A percentile compares a stretch with the other conserved stretches of the same genome.
Conservation (phyloP, 2,329 filamentous ascomycete species). For the Zasmidium angulare region DNA sequence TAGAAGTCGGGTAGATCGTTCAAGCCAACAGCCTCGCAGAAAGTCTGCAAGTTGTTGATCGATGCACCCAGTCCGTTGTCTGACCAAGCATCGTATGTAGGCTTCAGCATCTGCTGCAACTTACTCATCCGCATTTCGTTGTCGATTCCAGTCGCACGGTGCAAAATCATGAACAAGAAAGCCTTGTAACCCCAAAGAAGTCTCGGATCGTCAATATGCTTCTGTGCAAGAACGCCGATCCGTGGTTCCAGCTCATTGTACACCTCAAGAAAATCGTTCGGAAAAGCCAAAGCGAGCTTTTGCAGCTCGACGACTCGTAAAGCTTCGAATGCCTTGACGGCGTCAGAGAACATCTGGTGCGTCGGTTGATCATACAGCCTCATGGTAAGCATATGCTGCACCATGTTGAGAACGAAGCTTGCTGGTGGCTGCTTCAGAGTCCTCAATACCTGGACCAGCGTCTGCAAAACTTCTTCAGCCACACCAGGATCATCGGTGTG, state of each 20-base stretch:
- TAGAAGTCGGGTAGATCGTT: constrained; percentile 81
- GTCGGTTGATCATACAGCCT: constrained; percentile 72
- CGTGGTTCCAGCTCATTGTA: constrained; percentile 84
- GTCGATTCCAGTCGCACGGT: constrained; percentile 77
- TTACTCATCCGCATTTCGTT: constrained; percentile 68
- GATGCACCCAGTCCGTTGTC: constrained; percentile 66
- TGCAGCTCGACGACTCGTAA: constrained; percentile 86
- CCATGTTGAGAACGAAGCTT: constrained; percentile 77
- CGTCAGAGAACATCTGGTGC: constrained; percentile 75
- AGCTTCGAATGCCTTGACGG: constrained; percentile 83
- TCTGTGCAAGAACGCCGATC: constrained; percentile 74
- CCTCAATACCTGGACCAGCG: constrained; percentile 31
- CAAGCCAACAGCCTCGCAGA: constrained; percentile 77
- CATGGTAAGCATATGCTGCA: constrained; percentile 87
- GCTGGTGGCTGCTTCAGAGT: constrained; percentile 27
- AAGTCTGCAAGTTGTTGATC: constrained; percentile 72
- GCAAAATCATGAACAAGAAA: constrained; percentile 89
- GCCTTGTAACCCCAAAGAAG: constrained; percentile 82
- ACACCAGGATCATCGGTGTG: constrained; percentile 59
- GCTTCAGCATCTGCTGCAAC: constrained; percentile 75
- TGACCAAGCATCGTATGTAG: constrained; percentile 78
- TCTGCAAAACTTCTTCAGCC: constrained; percentile 32
- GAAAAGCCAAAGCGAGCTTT: constrained; percentile 83
- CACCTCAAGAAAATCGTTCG: constrained; percentile 79
- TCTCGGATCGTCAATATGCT: constrained; percentile 74